phyloP scores from a whole-genome alignment of 2,329 filamentous ascomycete species.

The Chrysoporthe cubensis region DNA sequence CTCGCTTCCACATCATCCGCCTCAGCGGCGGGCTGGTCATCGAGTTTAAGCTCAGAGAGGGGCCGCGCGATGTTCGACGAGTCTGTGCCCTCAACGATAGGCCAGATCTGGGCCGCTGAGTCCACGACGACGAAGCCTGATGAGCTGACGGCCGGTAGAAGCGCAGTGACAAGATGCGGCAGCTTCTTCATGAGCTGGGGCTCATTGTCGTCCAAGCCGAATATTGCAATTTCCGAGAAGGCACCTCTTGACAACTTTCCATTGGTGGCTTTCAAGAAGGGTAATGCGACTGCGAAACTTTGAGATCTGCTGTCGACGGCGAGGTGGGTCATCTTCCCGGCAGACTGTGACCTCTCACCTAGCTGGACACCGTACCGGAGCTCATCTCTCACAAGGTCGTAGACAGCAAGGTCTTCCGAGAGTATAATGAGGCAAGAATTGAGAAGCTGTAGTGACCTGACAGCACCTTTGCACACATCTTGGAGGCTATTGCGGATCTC shows the following conservation, averaged over 20 bases:
- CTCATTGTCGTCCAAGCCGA: slow-evolving; percentile 62
- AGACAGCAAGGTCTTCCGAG: slow-evolving; percentile 74
- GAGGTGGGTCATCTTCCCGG: slow-evolving; percentile 62
- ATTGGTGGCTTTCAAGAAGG: slow-evolving; percentile 35
- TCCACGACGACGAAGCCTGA: slow-evolving; percentile 79
- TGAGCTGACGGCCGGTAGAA: slow-evolving; percentile 66
- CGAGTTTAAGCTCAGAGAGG: slow-evolving; percentile 57
- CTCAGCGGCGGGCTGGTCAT: slow-evolving; percentile 28
- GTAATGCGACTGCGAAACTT: slow-evolving; percentile 68
- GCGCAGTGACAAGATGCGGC: slow-evolving; percentile 63
- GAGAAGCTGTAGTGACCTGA: slow-evolving; percentile 72
- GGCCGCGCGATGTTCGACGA: slow-evolving; percentile 58
- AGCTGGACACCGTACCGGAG: slow-evolving; percentile 69
- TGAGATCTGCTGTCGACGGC: slow-evolving; percentile 69
- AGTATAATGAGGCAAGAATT: slow-evolving; percentile 76
- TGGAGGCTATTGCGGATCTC: slow-evolving; percentile 68
- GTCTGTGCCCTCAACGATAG: slow-evolving; percentile 61
- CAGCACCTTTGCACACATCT: slow-evolving; percentile 66
- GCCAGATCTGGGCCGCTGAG: slow-evolving; percentile 73
- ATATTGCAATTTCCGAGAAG: slow-evolving; percentile 66
- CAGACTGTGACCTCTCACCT: slow-evolving; percentile 44
- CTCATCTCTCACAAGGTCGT: slow-evolving; percentile 81
- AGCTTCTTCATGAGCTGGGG: slow-evolving; percentile 63
- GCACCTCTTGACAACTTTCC: slow-evolving; percentile 38
- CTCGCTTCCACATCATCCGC: slow-evolving; percentile 25